A percentile compares a stretch with the other conserved stretches of the same genome.
Conservation (phyloP, 768 basidiomycete species). For the Trametes punicea region DNA sequence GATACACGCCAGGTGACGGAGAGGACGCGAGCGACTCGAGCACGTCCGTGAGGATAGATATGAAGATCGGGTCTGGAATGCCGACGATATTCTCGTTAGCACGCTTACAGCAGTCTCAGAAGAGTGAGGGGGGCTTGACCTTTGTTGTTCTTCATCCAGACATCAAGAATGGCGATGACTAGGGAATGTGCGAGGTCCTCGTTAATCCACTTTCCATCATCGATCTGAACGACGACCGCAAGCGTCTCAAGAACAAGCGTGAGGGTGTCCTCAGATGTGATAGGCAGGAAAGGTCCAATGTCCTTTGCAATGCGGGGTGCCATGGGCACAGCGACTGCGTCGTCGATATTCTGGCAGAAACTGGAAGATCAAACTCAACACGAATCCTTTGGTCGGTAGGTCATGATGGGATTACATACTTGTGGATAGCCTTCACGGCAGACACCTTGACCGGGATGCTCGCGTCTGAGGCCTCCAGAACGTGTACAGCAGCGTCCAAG, state of each 20-base stretch:
- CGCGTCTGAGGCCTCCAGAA: slow-evolving; percentile 69
- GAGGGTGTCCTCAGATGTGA: slow-evolving; percentile 84
- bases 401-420: slow-evolving; percentile 51
- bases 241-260: slow-evolving; percentile 86
- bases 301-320: slow-evolving; percentile 74
- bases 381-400: background rate
- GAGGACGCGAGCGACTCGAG: slow-evolving; percentile 67
- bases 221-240: slow-evolving; percentile 72
- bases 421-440: slow-evolving; percentile 89
- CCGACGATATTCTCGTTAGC: background rate
- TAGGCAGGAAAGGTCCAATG: slow-evolving; percentile 77
- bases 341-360: slow-evolving; percentile 65
- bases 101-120: background rate
- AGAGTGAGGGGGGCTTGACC: slow-evolving; percentile 50
- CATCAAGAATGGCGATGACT: slow-evolving; percentile 64
- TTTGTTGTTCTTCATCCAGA: slow-evolving; percentile 85
- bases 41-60: slow-evolving; percentile 82
- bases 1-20: slow-evolving; percentile 57
- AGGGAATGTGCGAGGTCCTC: slow-evolving; percentile 62
- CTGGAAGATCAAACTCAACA: slow-evolving; percentile 35
- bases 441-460: slow-evolving; percentile 90
- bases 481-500: slow-evolving; percentile 80
- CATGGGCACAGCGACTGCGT: slow-evolving; percentile 56
- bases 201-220: slow-evolving; percentile 70
- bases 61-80: slow-evolving; percentile 77